Percentiles rank a stretch among this genome's conserved stretches.
These are phyloP conservation scores for Nannochloris sp. DNA, from an alignment of 139 green algal species.

Conservation along the genomic window DNA sequence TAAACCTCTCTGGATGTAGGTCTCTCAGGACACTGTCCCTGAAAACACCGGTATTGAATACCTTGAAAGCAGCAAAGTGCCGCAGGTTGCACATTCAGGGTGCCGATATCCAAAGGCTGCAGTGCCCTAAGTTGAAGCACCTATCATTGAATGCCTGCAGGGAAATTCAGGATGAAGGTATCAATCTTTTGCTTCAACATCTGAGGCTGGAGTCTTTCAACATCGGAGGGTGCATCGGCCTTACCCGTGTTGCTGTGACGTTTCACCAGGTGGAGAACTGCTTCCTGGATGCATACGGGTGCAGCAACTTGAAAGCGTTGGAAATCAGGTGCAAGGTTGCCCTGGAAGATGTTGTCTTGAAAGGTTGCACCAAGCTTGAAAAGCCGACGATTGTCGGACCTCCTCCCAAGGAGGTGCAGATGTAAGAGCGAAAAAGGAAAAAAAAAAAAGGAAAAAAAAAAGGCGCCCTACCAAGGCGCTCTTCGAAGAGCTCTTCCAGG, in stretches of 20 bases:
- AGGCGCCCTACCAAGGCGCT: no score
- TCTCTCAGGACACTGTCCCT: background rate
- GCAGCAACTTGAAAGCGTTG: background rate
- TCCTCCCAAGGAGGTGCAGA: background rate
- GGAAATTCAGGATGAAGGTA: no score
- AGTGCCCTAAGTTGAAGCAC: no score
- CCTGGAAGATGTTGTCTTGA: background rate
- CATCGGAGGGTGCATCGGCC: background rate
- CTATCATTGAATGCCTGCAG: no score
- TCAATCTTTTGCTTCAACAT: no score
- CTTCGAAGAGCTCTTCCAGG: no score
- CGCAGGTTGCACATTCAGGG: no score
- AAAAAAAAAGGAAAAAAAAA: background rate
- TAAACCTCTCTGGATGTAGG: conserved; percentile 11
- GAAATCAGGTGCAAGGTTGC: background rate
- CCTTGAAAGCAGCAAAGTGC: background rate
- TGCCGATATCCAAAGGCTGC: no score
- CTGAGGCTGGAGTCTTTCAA: background rate
- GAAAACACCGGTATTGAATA: background rate
- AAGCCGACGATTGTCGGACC: background rate
- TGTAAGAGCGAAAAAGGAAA: background rate
- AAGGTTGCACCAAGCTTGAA: background rate
- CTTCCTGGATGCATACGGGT: background rate
- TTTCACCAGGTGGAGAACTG: background rate
- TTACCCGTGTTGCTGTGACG: background rate